These are phyloP conservation scores for Neocucurbitaria cava DNA, from an alignment of 2,329 filamentous ascomycete genomes.

Conservation along the genomic window DNA sequence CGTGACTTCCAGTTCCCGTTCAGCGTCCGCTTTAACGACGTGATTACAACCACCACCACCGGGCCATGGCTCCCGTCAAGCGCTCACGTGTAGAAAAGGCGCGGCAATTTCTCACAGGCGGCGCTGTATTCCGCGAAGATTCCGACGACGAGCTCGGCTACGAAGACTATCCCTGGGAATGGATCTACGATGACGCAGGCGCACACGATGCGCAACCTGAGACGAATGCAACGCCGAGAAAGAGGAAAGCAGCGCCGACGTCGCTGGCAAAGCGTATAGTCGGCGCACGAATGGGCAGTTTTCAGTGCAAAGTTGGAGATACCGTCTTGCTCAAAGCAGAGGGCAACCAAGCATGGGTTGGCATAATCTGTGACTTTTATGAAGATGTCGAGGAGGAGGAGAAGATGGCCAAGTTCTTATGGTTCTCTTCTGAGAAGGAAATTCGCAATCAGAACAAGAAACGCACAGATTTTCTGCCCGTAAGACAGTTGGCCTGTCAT, in stretches of 20 bases:
- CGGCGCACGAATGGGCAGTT: conserved; percentile 81
- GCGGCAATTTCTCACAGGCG: conserved; percentile 60
- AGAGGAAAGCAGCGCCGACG: conserved; percentile 36
- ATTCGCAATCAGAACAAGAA: conserved; percentile 85
- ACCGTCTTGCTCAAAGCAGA: conserved; percentile 87
- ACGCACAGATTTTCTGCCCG: conserved; percentile 76
- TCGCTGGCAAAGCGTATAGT: conserved; percentile 63
- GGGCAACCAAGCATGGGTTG: conserved; percentile 90
- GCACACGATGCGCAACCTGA: conserved; percentile 23
- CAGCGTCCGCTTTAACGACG: conserved; percentile 35
- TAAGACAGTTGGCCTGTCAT: conserved; percentile 45
- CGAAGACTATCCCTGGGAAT: conserved; percentile 60
- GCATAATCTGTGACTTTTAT: conserved; percentile 82
- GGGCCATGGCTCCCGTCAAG: conserved; percentile 49
- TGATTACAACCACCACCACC: conserved; percentile 17
- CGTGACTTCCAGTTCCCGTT: conserved; percentile 21
- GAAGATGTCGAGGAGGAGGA: conserved; percentile 65
- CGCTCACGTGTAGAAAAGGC: conserved; percentile 55
- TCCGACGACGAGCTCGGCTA: conserved; percentile 82
- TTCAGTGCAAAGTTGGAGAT: conserved; percentile 83
- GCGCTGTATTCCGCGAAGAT: conserved; percentile 74
- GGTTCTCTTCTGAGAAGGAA: conserved; percentile 93
- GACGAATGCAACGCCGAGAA: conserved; percentile 39
- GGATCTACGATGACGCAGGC: conserved; percentile 59
- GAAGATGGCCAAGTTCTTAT: conserved; percentile 89